Base-by-base conservation (phyloP, 108 stramenopile species). In the Discostella stelligeroides region DNA sequence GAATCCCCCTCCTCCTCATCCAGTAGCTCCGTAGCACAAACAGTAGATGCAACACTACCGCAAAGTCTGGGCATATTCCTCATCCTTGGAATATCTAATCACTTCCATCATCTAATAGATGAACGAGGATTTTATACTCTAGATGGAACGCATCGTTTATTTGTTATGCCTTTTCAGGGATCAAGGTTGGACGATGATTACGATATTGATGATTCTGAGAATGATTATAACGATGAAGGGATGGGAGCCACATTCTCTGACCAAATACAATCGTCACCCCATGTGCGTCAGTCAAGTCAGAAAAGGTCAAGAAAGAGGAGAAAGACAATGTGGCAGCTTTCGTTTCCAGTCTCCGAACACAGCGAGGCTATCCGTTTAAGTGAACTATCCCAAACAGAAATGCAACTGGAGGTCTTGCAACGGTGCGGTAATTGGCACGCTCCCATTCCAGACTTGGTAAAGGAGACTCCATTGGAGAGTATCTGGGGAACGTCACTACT, bases 241-340 rank as follows among this genome's bases (percentile, higher is more conserved):
- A 34, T 5, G 3, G 34, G 5, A 5, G 34, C 34, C 54, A 55
- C 14, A 27, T 4, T 18, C 2, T 14, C 14, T 4, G 13, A 27
- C 4, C 17, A 8, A 55, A 55, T 27, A 20, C 54, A 29, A 58
- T 1, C 27, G 23, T 27, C 23, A 21, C 4, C 2, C 53, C 23
- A 23, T 4, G 8, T 23, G 53, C 13, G 13, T 21, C 54, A 21
- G 23, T 25, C 14, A 2, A 23, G 13, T 6, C 1, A 30, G 17
- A 28, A 10, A 69, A 17, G 13, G 30, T 60, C 46, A 39, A 48
- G n/a, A 30, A 46, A 51, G 42, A 50, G 40, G 29, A 60, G 81
- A 45, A 83, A 82, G 14, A 85, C 86, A 66, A 95, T 95, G 94
- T 95, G 90, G 94, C 94, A 95, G 66, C 76, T 95, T 13, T 92